Percentiles rank a stretch among this genome's conserved stretches.
Conservation (phyloP, 2,329 filamentous ascomycete genomes). For the Xylaria sp. region DNA sequence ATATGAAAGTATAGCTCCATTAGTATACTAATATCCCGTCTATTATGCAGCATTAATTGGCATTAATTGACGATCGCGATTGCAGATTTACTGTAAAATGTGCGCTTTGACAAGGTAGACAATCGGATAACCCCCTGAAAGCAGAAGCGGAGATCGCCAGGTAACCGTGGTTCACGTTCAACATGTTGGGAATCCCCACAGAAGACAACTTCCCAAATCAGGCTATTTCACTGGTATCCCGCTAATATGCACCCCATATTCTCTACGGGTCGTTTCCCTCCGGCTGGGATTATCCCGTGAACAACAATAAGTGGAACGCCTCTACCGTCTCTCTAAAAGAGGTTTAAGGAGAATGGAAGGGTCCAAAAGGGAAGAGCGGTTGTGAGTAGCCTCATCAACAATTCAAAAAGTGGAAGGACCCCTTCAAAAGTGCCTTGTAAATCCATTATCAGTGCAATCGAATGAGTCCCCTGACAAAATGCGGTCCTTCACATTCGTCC, state of each 20-base stretch:
- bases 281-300: slow-evolving; percentile 30
- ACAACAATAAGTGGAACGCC: slow-evolving; percentile 18
- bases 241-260: slow-evolving; percentile 41
- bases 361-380: not conserved
- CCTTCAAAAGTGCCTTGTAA: not conserved
- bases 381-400: not conserved
- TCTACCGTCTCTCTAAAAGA: slow-evolving; percentile 22
- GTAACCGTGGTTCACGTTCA: slow-evolving; percentile 4
- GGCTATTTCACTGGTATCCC: slow-evolving; percentile 40
- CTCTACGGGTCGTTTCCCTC: slow-evolving; percentile 39
- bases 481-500: slow-evolving; percentile 40
- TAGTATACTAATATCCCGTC: not conserved
- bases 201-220: slow-evolving; percentile 37
- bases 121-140: slow-evolving; percentile 2
- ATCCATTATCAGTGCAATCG: not conserved
- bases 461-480: slow-evolving; percentile 35
- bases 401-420: slow-evolving; percentile 23
- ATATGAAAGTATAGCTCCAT: not conserved
- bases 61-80: not conserved
- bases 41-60: not conserved
- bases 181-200: slow-evolving; percentile 15
- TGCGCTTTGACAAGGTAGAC: not conserved
- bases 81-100: not conserved
- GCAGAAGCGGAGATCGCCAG: slow-evolving; percentile 14
- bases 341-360: slow-evolving; percentile 10